Evolutionary conservation across 768 basidiomycete species (phyloP).

Genomic region (Leccinum incarnatum): DNA sequence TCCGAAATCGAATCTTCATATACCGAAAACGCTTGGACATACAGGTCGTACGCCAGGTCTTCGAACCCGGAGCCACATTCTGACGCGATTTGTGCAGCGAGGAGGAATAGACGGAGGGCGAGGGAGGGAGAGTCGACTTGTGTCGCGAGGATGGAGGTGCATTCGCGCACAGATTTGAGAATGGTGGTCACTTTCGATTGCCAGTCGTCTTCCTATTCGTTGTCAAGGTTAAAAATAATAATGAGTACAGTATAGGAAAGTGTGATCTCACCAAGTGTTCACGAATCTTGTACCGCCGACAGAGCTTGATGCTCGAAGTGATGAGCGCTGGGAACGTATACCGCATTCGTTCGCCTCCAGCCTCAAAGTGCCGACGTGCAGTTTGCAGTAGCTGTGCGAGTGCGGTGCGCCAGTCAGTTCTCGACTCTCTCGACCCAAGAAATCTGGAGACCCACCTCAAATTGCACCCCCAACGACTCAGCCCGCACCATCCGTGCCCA

Average conservation of each 20-base stretch:
- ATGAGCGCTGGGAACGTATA: constrained; percentile 50
- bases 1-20: constrained; percentile 98
- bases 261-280: constrained; percentile 55
- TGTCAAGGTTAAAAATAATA: neutral
- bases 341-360: constrained; percentile 92
- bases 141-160: constrained; percentile 89
- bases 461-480: constrained; percentile 84
- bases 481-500: constrained; percentile 98
- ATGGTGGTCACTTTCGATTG: constrained; percentile 80
- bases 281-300: constrained; percentile 78
- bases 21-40: constrained; percentile 95
- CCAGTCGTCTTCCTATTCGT: constrained; percentile 76
- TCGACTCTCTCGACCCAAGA: neutral
- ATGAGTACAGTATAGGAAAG: neutral
- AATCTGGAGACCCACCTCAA: constrained; percentile 53
- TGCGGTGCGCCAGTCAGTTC: neutral
- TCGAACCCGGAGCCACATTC: constrained; percentile 92
- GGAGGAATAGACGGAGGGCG: constrained; percentile 90
- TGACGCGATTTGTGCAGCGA: constrained; percentile 93
- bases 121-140: constrained; percentile 92
- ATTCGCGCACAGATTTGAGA: constrained; percentile 92
- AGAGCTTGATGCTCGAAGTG: constrained; percentile 88
- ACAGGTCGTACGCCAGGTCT: constrained; percentile 95
- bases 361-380: constrained; percentile 84
- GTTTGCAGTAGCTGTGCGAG: constrained; percentile 77